Percentiles rank a stretch among this genome's conserved stretches.
Evolutionary conservation across 148 eudicot species (phyloP).

Genomic region (Fagopyrum homotropicum): DNA sequence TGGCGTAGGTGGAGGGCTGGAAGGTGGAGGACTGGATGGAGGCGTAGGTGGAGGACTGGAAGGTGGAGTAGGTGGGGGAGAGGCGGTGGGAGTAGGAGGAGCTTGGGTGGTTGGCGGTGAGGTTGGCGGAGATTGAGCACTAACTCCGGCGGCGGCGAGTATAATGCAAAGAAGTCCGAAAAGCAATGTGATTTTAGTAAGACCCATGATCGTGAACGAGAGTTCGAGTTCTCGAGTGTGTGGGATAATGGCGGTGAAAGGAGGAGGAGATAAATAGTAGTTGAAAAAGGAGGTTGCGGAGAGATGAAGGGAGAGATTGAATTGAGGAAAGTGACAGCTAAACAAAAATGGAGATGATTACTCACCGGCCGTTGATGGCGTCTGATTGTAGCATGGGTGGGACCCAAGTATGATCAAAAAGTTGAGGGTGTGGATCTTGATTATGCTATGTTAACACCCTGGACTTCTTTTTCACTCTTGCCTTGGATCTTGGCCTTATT

Average conservation of each 20-base stretch:
- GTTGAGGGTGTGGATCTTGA: neutral
- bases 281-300: neutral
- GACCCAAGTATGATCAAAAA: neutral
- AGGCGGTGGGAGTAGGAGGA: neutral
- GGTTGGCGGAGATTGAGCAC: conserved; percentile 16
- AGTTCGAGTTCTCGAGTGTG: neutral
- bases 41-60: neutral
- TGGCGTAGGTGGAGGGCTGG: neutral
- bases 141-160: conserved; percentile 21
- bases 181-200: conserved; percentile 19
- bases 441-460: neutral
- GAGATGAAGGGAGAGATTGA: conserved; percentile 4
- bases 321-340: neutral
- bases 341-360: conserved; percentile 10
- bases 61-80: neutral
- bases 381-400: neutral
- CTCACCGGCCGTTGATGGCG: conserved; percentile 14
- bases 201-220: neutral
- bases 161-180: conserved; percentile 26
- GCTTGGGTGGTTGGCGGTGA: neutral
- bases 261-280: conserved; percentile 2
- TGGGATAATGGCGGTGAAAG: neutral
- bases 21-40: neutral
- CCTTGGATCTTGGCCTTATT: no score
- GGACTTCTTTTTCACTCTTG: no score